Percentiles rank a stretch among this genome's conserved stretches.
Conservation (phyloP, 352 stramenopile genomes). For the Pythium graminicola region DNA sequence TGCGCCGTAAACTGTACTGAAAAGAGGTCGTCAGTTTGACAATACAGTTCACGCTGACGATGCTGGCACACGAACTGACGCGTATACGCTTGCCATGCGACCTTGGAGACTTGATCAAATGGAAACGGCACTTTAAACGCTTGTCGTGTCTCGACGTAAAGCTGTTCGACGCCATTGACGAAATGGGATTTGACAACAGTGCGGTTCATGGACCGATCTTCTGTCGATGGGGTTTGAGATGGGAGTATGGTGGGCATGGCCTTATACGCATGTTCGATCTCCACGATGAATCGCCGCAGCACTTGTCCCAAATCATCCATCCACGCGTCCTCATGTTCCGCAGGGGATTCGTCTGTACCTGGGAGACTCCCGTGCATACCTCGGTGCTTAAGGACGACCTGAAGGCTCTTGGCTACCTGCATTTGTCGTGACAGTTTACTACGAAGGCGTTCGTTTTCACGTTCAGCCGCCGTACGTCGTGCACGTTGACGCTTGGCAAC, state of each 20-base stretch:
- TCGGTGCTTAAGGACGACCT: constrained; percentile 1
- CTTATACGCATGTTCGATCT: constrained; percentile 6
- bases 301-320: constrained; percentile 9
- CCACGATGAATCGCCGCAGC: constrained; percentile 2
- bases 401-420: constrained; percentile 13
- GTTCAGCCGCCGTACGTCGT: not conserved
- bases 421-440: constrained; percentile 5
- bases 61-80: constrained; percentile 8
- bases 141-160: constrained; percentile 16
- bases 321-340: not conserved
- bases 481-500: constrained; percentile 8
- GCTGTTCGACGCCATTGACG: constrained; percentile 11
- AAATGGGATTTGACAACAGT: constrained; percentile 9
- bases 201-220: not conserved
- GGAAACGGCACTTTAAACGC: constrained; percentile 3
- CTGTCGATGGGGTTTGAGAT: not conserved
- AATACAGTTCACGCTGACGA: constrained; percentile 9
- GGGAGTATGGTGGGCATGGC: not conserved
- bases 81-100: constrained; percentile 6
- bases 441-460: constrained; percentile 8
- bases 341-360: not conserved
- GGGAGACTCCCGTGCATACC: not conserved
- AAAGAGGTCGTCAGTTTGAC: constrained; percentile 9
- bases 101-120: not conserved
- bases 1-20: not conserved